Percentiles rank a stretch among this genome's conserved stretches.
These are phyloP conservation scores for Mycosphaerelloides madeirae DNA, from an alignment of 2,329 filamentous ascomycete species.

Conservation along the genomic window DNA sequence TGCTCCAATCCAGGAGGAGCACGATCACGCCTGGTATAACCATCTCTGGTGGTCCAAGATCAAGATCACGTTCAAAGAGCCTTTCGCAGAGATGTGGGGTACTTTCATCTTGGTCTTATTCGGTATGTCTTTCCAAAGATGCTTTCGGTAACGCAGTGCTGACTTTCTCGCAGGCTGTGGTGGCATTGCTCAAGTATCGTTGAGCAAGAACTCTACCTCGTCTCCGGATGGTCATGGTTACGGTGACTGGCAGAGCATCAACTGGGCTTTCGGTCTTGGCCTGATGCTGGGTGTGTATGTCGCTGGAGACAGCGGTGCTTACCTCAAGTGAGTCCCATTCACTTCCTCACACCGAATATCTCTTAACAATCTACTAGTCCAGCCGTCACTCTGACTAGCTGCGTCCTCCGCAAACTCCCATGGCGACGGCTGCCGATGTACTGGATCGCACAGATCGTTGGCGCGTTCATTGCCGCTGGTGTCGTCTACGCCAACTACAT, in stretches of 20 bases:
- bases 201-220: conserved; percentile 32
- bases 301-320: conserved; percentile 31
- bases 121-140: conserved; percentile 6
- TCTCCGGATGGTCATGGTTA: conserved; percentile 40
- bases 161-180: conserved; percentile 35
- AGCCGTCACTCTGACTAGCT: conserved; percentile 65
- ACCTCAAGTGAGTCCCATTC: conserved; percentile 41
- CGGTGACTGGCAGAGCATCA: conserved; percentile 40
- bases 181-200: conserved; percentile 40
- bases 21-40: conserved; percentile 35
- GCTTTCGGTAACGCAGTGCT: background rate
- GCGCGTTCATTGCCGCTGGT: conserved; percentile 56
- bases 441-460: conserved; percentile 59
- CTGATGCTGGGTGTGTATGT: conserved; percentile 59
- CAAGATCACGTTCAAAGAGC: conserved; percentile 39
- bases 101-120: conserved; percentile 42
- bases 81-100: conserved; percentile 44
- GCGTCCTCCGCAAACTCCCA: conserved; percentile 63
- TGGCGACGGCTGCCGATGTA: conserved; percentile 68
- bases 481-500: conserved; percentile 47
- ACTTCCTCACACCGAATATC: background rate
- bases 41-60: conserved; percentile 40
- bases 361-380: conserved; percentile 44
- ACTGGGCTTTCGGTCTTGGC: conserved; percentile 52
- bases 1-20: conserved; percentile 39